Base-by-base conservation (phyloP, 371 early-diverging fungal species). In the Mortierella sp. region DNA sequence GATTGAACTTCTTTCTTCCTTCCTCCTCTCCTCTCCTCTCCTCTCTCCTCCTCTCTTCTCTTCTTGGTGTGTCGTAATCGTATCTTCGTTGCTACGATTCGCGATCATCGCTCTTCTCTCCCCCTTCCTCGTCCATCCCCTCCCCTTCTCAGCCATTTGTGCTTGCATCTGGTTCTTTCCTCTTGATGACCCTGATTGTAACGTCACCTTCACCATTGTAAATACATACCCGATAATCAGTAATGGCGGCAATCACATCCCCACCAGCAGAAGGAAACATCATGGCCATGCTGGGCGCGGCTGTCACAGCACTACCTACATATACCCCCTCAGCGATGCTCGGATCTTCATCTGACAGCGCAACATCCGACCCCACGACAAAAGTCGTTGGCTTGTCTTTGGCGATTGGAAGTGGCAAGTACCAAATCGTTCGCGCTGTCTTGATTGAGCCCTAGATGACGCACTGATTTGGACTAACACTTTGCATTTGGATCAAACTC, bases 321-420 rank as follows among this genome's bases (percentile, higher is more conserved):
- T 48, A 49, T 50, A 28, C 19, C 10, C 22, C 25, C 6, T 24
- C 57, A 9, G 29, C 25, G 5, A n/a, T 55, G 16, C 29, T 24
- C 10, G 3, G 24, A 19, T 3, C 19, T 10, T 29, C 34, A n/a
- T 27, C 58, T 45, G 55, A 17, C 13, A 45, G 19, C 17, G 19
- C 61, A 1, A 8, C 47, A 0, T n/a, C 24, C 7, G 40, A 34
- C n/a, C 48, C 54, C 13, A 44, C 81, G 47, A 90, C 92, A 57
- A 95, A 95, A 76, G 82, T 90, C 53, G 88, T 95, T 43, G 96
- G 96, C 37, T 85, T 96, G 50, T 83, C 87, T 4, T 82, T 97
- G 29, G 97, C 97, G 31, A 80, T 96, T 16, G 83, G 84, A 39
- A 85, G 86, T 67, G 86, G 88, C 85, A 78, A 44, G 73, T 70